Percentiles rank a stretch among this genome's conserved stretches.
Conservation (phyloP, 1,284 basidiomycete genomes). For the Butyriboletus appendiculatus region DNA sequence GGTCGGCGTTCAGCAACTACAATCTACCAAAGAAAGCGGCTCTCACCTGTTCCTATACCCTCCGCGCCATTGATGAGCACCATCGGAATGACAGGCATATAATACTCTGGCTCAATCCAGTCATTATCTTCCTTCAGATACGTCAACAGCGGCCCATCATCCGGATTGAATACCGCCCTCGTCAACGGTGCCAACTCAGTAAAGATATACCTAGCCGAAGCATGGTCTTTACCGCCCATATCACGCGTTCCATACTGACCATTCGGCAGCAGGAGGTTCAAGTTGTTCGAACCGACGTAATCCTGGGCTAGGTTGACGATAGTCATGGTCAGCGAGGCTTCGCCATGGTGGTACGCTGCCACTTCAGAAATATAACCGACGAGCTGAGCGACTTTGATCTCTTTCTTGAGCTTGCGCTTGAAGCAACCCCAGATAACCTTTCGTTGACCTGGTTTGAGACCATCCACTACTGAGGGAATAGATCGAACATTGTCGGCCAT, state of each 20-base stretch:
- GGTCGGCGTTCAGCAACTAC: background rate
- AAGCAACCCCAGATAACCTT: slow-evolving; percentile 97
- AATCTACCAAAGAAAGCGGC: background rate
- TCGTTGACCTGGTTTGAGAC: slow-evolving; percentile 98
- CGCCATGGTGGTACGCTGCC: slow-evolving; percentile 97
- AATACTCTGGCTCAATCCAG: slow-evolving; percentile 93
- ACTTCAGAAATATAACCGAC: slow-evolving; percentile 95
- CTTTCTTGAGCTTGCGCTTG: slow-evolving; percentile 89
- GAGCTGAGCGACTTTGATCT: slow-evolving; percentile 97
- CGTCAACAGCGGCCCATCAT: slow-evolving; percentile 85
- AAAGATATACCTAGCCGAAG: slow-evolving; percentile 96
- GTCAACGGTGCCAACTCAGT: slow-evolving; percentile 83
- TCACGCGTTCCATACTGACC: slow-evolving; percentile 98
- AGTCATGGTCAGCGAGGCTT: slow-evolving; percentile 82
- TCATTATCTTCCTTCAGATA: slow-evolving; percentile 89
- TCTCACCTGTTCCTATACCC: slow-evolving; percentile 93
- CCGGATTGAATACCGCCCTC: slow-evolving; percentile 78
- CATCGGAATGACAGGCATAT: slow-evolving; percentile 89
- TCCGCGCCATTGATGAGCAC: slow-evolving; percentile 94
- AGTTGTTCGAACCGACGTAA: slow-evolving; percentile 95
- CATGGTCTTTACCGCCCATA: slow-evolving; percentile 93
- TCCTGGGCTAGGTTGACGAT: slow-evolving; percentile 95
- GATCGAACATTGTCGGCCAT: slow-evolving; percentile 99
- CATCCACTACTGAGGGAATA: slow-evolving; percentile 92
- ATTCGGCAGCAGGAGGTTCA: slow-evolving; percentile 88